A percentile compares a stretch with the other conserved stretches of the same genome.
phyloP scores from a whole-genome alignment of 2,329 filamentous ascomycete species.

The Nigrospora osmanthi region DNA sequence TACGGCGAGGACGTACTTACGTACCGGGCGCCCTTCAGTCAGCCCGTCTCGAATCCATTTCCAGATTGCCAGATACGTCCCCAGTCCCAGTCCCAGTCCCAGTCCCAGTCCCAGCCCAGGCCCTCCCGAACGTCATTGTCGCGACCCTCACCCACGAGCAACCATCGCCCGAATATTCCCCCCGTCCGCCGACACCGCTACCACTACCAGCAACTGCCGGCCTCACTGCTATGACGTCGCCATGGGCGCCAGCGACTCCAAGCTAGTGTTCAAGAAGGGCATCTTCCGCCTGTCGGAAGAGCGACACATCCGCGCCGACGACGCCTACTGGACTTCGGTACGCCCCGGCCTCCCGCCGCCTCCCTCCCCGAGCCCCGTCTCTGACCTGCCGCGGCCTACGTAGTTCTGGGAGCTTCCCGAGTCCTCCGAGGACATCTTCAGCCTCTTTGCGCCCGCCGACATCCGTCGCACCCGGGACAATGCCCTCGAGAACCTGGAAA shows the following conservation, averaged over 20 bases:
- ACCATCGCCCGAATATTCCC: too few species aligned
- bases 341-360: constrained; percentile 23
- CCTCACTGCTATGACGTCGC: constrained; percentile 15
- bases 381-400: not conserved
- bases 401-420: constrained; percentile 99
- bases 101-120: too few species aligned
- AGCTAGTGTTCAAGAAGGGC: constrained; percentile 97
- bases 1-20: too few species aligned
- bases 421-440: constrained; percentile 92
- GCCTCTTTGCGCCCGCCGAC: constrained; percentile 81
- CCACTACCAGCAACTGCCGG: too few species aligned
- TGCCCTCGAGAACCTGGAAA: constrained; percentile 82
- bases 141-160: too few species aligned
- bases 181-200: too few species aligned
- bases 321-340: constrained; percentile 89
- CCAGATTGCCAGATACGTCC: too few species aligned
- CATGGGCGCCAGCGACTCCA: constrained; percentile 98
- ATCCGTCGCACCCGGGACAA: constrained; percentile 83
- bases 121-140: too few species aligned
- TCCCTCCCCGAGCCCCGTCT: not conserved
- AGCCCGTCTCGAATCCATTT: too few species aligned
- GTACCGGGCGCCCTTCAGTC: too few species aligned
- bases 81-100: too few species aligned
- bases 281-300: constrained; percentile 96
- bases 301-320: constrained; percentile 75